These are phyloP conservation scores for Davidsoniella eucalypti DNA, from an alignment of 2,329 filamentous ascomycete species.

Conservation along the genomic window DNA sequence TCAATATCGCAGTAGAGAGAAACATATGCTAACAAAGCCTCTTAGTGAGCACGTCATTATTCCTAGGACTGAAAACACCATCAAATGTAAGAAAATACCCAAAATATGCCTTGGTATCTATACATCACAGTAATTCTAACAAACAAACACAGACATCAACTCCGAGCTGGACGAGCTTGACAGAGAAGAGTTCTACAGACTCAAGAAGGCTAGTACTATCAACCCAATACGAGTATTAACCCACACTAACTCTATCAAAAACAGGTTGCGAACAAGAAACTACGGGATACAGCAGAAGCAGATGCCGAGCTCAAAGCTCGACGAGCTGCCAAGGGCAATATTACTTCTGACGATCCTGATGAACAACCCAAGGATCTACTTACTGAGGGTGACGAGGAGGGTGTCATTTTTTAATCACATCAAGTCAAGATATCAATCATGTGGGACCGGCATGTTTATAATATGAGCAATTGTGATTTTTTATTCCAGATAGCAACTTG, in stretches of 20 bases:
- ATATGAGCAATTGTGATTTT: not conserved
- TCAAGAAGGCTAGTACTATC: conserved; percentile 53
- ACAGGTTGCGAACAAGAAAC: conserved; percentile 63
- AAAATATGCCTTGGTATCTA: not conserved
- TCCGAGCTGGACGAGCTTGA: conserved; percentile 95
- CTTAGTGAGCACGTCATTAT: conserved; percentile 82
- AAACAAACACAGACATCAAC: conserved; percentile 58
- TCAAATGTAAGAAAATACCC: conserved; percentile 52
- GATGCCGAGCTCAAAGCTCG: conserved; percentile 64
- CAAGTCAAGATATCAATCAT: not conserved
- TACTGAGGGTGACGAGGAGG: conserved; percentile 60
- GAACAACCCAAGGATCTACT: conserved; percentile 46
- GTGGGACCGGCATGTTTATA: not conserved
- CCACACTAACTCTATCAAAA: not conserved
- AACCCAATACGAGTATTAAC: not conserved
- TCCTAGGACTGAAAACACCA: conserved; percentile 96
- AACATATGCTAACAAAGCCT: not conserved
- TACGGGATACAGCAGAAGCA: conserved; percentile 53
- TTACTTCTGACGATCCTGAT: conserved; percentile 25
- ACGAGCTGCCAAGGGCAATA: conserved; percentile 33
- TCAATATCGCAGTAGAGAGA: not conserved
- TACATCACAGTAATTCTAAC: not conserved
- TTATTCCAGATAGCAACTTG: not conserved
- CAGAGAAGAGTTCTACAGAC: conserved; percentile 89
- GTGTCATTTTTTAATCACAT: conserved; percentile 58